phyloP scores from a whole-genome alignment of 2,329 filamentous ascomycete genomes.

The Fusarium hostae region DNA sequence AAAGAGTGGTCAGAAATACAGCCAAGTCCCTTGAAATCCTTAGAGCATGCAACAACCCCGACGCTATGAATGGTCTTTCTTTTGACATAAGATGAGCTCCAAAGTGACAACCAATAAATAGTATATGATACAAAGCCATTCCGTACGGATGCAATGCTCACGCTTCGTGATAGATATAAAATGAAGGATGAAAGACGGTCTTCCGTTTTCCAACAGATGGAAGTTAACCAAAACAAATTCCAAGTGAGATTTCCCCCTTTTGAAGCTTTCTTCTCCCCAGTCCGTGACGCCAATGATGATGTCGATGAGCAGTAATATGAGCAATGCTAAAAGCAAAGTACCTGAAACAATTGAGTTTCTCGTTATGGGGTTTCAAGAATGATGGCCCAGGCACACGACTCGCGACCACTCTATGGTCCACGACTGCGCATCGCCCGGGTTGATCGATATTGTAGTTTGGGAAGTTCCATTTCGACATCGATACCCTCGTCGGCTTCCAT shows the following conservation, averaged over 20 bases:
- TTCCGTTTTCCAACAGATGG: neutral
- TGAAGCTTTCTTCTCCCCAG: slow-evolving; percentile 11
- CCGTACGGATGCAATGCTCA: slow-evolving; percentile 26
- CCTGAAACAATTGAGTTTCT: neutral
- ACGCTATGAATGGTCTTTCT: slow-evolving; percentile 43
- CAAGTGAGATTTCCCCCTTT: neutral
- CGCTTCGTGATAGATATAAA: slow-evolving; percentile 35
- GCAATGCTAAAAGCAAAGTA: slow-evolving; percentile 8
- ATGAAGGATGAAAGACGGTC: slow-evolving; percentile 18
- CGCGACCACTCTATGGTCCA: slow-evolving; percentile 42
- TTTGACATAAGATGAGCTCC: slow-evolving; percentile 25
- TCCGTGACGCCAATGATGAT: slow-evolving; percentile 38
- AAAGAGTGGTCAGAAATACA: slow-evolving; percentile 11
- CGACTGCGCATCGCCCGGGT: slow-evolving; percentile 54
- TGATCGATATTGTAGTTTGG: slow-evolving; percentile 56
- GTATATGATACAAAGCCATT: slow-evolving; percentile 27
- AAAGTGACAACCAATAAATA: slow-evolving; percentile 19
- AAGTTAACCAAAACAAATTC: slow-evolving; percentile 5
- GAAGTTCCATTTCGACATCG: slow-evolving; percentile 52
- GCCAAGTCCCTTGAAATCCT: slow-evolving; percentile 15
- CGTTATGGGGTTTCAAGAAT: slow-evolving; percentile 25
- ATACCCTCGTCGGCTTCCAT: slow-evolving; percentile 57
- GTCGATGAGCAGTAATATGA: slow-evolving; percentile 25
- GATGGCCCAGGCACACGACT: slow-evolving; percentile 35
- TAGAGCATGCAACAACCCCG: slow-evolving; percentile 37